phyloP scores from a whole-genome alignment of 2,329 filamentous ascomycete species.

The Neonectria faginata region DNA sequence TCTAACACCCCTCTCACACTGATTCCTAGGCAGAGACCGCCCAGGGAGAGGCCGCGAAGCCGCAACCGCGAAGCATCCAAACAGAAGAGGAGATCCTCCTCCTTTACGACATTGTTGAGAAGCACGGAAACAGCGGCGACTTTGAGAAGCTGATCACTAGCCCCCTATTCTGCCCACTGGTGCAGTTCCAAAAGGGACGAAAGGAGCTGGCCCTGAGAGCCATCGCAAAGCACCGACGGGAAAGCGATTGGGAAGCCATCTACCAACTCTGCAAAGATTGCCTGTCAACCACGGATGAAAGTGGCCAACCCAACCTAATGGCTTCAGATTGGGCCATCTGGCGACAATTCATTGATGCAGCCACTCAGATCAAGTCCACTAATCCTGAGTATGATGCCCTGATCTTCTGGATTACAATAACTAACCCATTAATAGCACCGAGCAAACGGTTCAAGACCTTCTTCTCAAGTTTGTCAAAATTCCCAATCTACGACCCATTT shows the following conservation, averaged over 20 bases:
- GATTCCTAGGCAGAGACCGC: constrained; percentile 35
- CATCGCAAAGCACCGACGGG: constrained; percentile 52
- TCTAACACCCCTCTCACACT: neutral
- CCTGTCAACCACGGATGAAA: constrained; percentile 54
- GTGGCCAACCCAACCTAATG: constrained; percentile 54
- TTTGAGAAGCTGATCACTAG: constrained; percentile 55
- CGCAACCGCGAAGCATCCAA: constrained; percentile 51
- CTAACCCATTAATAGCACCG: constrained; percentile 43
- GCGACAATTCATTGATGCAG: constrained; percentile 55
- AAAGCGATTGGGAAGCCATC: constrained; percentile 56
- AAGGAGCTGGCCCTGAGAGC: constrained; percentile 61
- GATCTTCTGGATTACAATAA: neutral
- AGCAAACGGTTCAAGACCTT: constrained; percentile 45
- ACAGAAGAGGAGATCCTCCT: constrained; percentile 64
- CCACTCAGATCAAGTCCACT: constrained; percentile 47
- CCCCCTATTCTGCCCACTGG: constrained; percentile 55
- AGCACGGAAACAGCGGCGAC: constrained; percentile 57
- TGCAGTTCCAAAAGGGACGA: constrained; percentile 59
- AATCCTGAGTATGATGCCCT: constrained; percentile 50
- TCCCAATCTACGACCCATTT: constrained; percentile 51
- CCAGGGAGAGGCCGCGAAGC: constrained; percentile 35
- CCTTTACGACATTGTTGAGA: constrained; percentile 60
- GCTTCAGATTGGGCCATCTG: constrained; percentile 60
- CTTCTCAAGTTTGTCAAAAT: constrained; percentile 48
- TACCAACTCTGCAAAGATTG: constrained; percentile 59